Evolutionary conservation across 768 basidiomycete species (phyloP).

Genomic region (Boletus rubroflammeus): DNA sequence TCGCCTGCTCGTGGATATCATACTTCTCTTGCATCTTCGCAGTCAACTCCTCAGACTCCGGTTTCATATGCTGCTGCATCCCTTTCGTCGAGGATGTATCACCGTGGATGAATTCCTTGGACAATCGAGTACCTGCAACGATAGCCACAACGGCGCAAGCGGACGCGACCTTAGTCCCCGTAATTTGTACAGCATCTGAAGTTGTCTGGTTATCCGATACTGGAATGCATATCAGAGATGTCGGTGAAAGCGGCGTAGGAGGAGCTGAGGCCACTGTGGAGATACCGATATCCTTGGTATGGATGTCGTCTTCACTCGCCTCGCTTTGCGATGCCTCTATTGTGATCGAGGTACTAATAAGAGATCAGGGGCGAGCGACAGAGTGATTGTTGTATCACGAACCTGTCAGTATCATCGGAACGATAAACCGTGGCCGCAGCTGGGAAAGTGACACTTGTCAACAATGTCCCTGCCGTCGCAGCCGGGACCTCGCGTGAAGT

Average conservation of each 20-base stretch:
- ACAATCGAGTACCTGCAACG: not conserved
- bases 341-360: not conserved
- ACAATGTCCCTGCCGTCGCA: not conserved
- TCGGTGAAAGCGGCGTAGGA: too few species aligned
- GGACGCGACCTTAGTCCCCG: not conserved
- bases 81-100: not conserved
- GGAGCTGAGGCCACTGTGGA: not conserved
- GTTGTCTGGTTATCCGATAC: not conserved
- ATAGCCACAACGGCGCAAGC: not conserved
- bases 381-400: not conserved
- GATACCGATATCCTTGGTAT: not conserved
- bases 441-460: not conserved
- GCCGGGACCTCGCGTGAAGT: not conserved
- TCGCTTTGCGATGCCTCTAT: not conserved
- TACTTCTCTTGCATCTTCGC: not conserved
- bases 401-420: not conserved
- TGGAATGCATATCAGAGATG: not conserved
- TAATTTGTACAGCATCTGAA: not conserved
- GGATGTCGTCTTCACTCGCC: not conserved
- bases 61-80: not conserved
- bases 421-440: not conserved
- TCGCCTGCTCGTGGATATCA: not conserved
- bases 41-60: not conserved
- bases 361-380: not conserved
- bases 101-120: not conserved